These are phyloP conservation scores for Buxus sempervirens DNA, from an alignment of 164 flowering plant species.

Conservation along the genomic window DNA sequence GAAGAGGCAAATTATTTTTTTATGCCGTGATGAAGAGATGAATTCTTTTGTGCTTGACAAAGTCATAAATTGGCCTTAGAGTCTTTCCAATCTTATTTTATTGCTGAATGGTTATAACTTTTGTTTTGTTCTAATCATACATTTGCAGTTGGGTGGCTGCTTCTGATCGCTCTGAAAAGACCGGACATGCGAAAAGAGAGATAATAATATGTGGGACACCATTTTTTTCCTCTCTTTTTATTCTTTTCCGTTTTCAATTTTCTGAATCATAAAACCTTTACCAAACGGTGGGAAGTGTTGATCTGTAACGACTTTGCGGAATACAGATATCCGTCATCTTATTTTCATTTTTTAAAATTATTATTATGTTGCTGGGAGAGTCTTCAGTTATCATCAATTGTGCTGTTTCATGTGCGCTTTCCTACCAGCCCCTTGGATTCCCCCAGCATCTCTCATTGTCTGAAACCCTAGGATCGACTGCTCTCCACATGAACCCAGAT, in stretches of 20 bases:
- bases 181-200: background rate
- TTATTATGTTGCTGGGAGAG: no score
- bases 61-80: background rate
- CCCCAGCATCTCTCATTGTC: no score
- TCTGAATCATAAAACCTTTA: background rate
- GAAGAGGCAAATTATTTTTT: no score
- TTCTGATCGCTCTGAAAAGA: conserved; percentile 7
- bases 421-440: no score
- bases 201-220: background rate
- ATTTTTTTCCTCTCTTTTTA: background rate
- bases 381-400: no score
- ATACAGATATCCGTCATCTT: background rate
- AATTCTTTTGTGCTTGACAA: background rate
- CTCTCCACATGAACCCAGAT: no score
- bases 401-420: no score
- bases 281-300: background rate
- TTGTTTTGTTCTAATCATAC: background rate
- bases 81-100: no score
- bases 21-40: background rate
- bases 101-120: background rate
- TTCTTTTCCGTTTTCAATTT: no score
- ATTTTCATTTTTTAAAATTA: no score
- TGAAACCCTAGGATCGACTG: no score
- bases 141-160: conserved; percentile 34
- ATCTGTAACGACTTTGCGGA: no score